Evolutionary conservation across 805 yeast genomes (phyloP), one percentile per base, ranked within the genome.

Genomic region (Yarrowia keelungensis): DNA sequence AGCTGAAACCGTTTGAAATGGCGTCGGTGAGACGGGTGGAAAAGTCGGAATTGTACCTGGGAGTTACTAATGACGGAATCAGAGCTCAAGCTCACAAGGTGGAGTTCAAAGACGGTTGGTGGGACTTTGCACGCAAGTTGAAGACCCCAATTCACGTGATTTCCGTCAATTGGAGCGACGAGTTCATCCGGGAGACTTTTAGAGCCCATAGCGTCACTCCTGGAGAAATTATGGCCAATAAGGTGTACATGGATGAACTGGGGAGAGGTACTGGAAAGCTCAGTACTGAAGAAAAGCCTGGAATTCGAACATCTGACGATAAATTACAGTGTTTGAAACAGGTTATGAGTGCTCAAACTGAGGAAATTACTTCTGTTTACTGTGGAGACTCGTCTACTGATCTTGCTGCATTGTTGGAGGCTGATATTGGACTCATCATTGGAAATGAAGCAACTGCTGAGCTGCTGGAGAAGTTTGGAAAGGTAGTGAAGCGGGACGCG

Each of bases 351-450:
- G 32, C 38, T 3, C 43, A 59, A 43, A 32, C 45, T 9, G 41
- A 58, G 2, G 56, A 59, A 36, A 41, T 70, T 22, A 70, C 78
- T 0, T 50, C 71, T 16, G 36, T 81, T 26, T 88, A 87, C 72
- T 78, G 87, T 15, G 92, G 92, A 0, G 92, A 88, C 72, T 86
- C 90, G 69, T 73, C 83, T 0, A 87, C 90, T 0, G 92, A 88
- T 77, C 76, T 86, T 3, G 74, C 86, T 43, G 80, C 87, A 0
- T 76, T 87, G 75, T 69, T 84, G 12, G 79, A 79, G 45, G 83
- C 85, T 1, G 82, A 82, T 69, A 71, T 74, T 16, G 89, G 88
- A 0, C 75, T 86, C 4, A 78, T 84, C 0, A 78, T 87, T 22
- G 71, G 68, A 7, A 73, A 73, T 50, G 67, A 47, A 8, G 45